Conservation (phyloP, 2,329 filamentous ascomycete genomes). For the Drechslerella stenobrocha region DNA sequence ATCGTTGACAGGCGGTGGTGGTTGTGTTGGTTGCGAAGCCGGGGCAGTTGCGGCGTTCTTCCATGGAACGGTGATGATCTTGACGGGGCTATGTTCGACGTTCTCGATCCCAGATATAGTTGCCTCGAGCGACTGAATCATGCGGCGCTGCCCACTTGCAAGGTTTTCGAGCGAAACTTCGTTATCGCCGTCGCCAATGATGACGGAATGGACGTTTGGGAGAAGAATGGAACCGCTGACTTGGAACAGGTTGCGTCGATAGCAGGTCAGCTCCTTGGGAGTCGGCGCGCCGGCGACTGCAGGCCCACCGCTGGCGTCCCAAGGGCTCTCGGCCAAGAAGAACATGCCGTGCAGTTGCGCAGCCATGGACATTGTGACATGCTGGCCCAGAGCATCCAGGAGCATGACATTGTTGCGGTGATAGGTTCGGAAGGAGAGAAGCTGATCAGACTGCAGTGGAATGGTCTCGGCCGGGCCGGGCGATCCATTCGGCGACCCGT, state of each 20-base stretch:
- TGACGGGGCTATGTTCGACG: slow-evolving; percentile 86
- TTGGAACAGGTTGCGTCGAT: slow-evolving; percentile 92
- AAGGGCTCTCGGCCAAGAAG: slow-evolving; percentile 78
- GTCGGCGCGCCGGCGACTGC: slow-evolving; percentile 60
- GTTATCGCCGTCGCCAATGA: slow-evolving; percentile 81
- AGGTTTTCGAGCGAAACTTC: slow-evolving; percentile 75
- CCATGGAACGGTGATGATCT: slow-evolving; percentile 96
- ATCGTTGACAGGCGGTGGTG: slow-evolving; percentile 12
- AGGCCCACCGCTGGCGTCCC: slow-evolving; percentile 63
- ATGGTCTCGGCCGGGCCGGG: slow-evolving; percentile 29
- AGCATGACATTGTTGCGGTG: slow-evolving; percentile 57
- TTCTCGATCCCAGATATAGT: slow-evolving; percentile 91
- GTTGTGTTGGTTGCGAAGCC: slow-evolving; percentile 58
- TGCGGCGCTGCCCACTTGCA: slow-evolving; percentile 23
- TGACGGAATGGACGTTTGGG: slow-evolving; percentile 74
- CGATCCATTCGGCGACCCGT: slow-evolving; percentile 37
- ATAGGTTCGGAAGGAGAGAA: slow-evolving; percentile 42
- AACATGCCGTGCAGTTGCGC: slow-evolving; percentile 88
- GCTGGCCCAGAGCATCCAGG: slow-evolving; percentile 68
- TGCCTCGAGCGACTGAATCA: slow-evolving; percentile 65
- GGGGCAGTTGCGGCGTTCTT: slow-evolving; percentile 84
- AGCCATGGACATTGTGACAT: slow-evolving; percentile 67
- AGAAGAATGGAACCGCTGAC: slow-evolving; percentile 87
- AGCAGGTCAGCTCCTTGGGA: slow-evolving; percentile 86
- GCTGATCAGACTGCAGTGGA: slow-evolving; percentile 34